Evolutionary conservation across 1,284 basidiomycete species (phyloP), one percentile per base, ranked within the genome.

Genomic region (Pseudozyma tsukubaensis): DNA sequence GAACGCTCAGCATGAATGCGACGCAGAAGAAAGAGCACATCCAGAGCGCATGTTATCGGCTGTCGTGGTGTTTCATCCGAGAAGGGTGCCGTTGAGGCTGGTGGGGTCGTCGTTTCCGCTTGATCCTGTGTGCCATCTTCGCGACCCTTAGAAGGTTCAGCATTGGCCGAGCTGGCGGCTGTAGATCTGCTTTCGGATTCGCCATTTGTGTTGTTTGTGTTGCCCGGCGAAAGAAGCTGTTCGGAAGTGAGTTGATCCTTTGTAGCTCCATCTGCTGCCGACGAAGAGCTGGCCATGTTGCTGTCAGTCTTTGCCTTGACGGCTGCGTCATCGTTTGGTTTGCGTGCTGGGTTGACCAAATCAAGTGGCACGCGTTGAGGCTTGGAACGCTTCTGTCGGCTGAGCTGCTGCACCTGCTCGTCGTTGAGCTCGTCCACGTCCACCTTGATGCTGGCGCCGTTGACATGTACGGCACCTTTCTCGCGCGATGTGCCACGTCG

Each of bases 371-470:
- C 90, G 16, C 95, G 89, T 10, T 88, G 87, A 11, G 94, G 93
- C 83, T 94, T 94, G 48, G 93, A 88, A 4, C 97, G 90, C 86
- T 96, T 97, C 86, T 90, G 89, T 83, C 91, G 92, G 78, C 89
- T 88, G 43, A 97, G 88, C 21, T 89, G 86, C 86, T 94, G 93
- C 65, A 95, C 89, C 85, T 98, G 94, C n/a, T 89, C 88, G 59
- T 97, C 94, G 0, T 91, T 88, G 39, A 99, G 87, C 67, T 97
- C 94, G 83, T 98, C 94, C 24, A 91, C 88, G 78, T 98, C 95
- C n/a, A 99, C 91, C 56, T 88, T 88, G 52, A 94, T 87, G 78
- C 91, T 91, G 35, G 91, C 89, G 0, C 97, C 97, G 80, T 99
- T 99, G 64, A 97, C 90, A 86, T 92, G 91, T 7, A 96, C 92